phyloP scores from a whole-genome alignment of 371 early-diverging fungal genomes.

The Zychaea mexicana region DNA sequence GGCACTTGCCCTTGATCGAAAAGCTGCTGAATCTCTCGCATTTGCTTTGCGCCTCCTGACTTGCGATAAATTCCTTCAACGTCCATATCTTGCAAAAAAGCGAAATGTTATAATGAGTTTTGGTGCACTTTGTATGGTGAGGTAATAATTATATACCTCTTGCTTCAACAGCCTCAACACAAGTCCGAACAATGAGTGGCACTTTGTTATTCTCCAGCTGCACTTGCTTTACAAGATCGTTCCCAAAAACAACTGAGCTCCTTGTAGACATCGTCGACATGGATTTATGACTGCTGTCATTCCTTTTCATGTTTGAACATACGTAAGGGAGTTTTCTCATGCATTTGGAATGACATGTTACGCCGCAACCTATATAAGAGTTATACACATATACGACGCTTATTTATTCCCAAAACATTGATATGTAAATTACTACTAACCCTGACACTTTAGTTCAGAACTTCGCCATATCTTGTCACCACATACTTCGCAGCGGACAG shows the following conservation, averaged over 20 bases:
- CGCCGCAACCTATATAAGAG: background rate
- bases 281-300: background rate
- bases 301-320: background rate
- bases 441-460: slow-evolving; percentile 67
- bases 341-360: slow-evolving; percentile 1
- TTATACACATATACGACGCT: background rate
- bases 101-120: background rate
- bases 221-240: slow-evolving; percentile 16
- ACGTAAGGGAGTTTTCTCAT: background rate
- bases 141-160: slow-evolving; percentile 3
- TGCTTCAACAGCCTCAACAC: slow-evolving; percentile 23
- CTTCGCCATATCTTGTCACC: slow-evolving; percentile 79
- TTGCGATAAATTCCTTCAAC: slow-evolving; percentile 80
- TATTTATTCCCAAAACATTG: background rate
- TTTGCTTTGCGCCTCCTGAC: slow-evolving; percentile 76
- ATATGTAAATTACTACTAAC: slow-evolving; percentile 23
- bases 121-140: background rate
- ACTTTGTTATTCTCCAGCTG: slow-evolving; percentile 12
- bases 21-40: slow-evolving; percentile 54
- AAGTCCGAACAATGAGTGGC: slow-evolving; percentile 15
- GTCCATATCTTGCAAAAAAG: slow-evolving; percentile 34
- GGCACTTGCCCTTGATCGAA: slow-evolving; percentile 42
- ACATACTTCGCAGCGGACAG: slow-evolving; percentile 74
- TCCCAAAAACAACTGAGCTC: slow-evolving; percentile 18
- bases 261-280: background rate